Evolutionary conservation across 2,329 filamentous ascomycete species (phyloP).

Genomic region (Fusarium torreyae): DNA sequence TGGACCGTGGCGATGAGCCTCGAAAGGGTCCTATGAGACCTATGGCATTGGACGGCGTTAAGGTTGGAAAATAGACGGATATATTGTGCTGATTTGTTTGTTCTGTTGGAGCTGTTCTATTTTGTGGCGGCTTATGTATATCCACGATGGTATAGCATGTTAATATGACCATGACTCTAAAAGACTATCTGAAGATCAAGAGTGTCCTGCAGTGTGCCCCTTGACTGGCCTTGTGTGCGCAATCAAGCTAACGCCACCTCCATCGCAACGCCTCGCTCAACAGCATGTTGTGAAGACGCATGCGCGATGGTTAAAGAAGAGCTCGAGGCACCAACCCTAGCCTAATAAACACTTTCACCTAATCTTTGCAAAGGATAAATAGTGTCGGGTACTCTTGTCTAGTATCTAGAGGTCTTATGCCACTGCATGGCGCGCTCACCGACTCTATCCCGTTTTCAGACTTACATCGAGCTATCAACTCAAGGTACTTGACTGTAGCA

Average conservation of each 20-base stretch:
- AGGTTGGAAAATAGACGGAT: constrained; percentile 49
- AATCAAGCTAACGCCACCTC: not conserved
- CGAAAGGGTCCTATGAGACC: constrained; percentile 66
- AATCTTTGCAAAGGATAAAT: too few species aligned
- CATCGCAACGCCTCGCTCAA: not conserved
- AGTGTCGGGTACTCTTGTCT: too few species aligned
- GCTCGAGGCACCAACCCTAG: too few species aligned
- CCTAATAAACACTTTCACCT: too few species aligned
- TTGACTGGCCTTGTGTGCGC: not conserved
- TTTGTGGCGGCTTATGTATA: constrained; percentile 29
- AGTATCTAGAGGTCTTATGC: too few species aligned
- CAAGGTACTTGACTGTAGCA: not conserved
- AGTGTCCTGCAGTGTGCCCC: not conserved
- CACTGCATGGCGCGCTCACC: not conserved
- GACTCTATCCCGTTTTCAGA: not conserved
- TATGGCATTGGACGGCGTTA: constrained; percentile 53
- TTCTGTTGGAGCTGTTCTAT: constrained; percentile 41
- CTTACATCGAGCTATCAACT: not conserved
- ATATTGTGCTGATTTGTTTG: constrained; percentile 35
- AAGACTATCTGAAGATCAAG: constrained; percentile 1
- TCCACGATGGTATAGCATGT: constrained; percentile 32
- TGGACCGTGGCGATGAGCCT: constrained; percentile 75
- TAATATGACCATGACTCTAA: constrained; percentile 41
- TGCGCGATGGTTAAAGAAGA: too few species aligned
- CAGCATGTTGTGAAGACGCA: not conserved